Conservation (phyloP, 208 protist species). For the Wallacemonas sp. region DNA sequence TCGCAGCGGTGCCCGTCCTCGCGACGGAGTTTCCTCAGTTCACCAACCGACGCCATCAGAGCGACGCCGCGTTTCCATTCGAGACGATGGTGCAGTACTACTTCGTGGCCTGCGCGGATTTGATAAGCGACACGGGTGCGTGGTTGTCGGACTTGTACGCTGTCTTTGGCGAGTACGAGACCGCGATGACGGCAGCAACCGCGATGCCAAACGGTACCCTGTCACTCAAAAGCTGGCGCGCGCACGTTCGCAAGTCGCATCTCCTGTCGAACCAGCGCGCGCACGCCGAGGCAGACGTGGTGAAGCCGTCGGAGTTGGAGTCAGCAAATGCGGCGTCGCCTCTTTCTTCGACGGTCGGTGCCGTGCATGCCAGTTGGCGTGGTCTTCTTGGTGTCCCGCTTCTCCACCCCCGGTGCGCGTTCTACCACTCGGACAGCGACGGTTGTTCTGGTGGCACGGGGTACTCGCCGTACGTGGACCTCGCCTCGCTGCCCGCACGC, state of each 20-base stretch:
- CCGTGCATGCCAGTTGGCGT: neutral
- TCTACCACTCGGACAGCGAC: neutral
- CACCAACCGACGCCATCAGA: constrained; percentile 52
- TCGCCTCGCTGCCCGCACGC: constrained; percentile 12
- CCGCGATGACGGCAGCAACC: no score
- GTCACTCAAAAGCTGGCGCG: constrained; percentile 17
- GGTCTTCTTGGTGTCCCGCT: constrained; percentile 25
- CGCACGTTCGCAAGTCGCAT: neutral
- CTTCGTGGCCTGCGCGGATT: no score
- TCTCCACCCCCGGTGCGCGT: constrained; percentile 27
- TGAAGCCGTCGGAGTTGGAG: no score
- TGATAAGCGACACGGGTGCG: neutral
- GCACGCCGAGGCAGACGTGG: no score
- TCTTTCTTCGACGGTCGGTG: no score
- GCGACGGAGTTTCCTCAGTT: constrained; percentile 44
- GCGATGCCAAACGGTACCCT: neutral
- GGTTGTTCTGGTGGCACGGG: neutral
- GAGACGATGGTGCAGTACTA: constrained; percentile 62
- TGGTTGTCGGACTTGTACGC: constrained; percentile 13
- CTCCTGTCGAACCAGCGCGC: no score
- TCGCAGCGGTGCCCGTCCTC: constrained; percentile 45
- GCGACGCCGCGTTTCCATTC: constrained; percentile 55
- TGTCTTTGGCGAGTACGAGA: constrained; percentile 12
- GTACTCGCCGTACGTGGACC: constrained; percentile 30
- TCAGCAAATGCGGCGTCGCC: neutral